A percentile compares a stretch with the other conserved stretches of the same genome.
Evolutionary conservation across 768 basidiomycete species (phyloP).

Genomic region (Phlebiopsis flavidoalba): DNA sequence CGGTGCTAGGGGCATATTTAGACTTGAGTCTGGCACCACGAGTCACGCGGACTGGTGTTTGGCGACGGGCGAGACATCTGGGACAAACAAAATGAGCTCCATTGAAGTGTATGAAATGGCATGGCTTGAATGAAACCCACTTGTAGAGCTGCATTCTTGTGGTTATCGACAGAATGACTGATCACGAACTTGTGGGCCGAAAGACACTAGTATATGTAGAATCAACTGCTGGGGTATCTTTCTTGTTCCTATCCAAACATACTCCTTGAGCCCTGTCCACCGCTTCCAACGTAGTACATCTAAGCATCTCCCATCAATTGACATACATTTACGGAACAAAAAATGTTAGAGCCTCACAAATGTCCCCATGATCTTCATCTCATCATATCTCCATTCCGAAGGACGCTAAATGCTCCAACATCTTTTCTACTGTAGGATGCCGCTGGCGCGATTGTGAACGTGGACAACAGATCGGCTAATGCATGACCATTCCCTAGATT

Average conservation of each 20-base stretch:
- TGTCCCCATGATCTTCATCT: slow-evolving; percentile 11
- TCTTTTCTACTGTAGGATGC: slow-evolving; percentile 7
- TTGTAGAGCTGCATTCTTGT: not conserved
- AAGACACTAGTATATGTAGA: not conserved
- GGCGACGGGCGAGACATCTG: slow-evolving; percentile 1
- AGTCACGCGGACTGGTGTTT: slow-evolving; percentile 6
- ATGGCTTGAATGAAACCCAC: not conserved
- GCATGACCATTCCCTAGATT: not conserved
- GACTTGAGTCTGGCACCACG: not conserved
- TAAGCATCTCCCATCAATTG: no score
- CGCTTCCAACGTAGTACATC: slow-evolving; percentile 9
- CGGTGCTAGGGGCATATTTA: slow-evolving; percentile 2
- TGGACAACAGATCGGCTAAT: not conserved
- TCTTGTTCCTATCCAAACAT: not conserved
- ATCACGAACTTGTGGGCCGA: slow-evolving; percentile 3
- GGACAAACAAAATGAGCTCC: no score
- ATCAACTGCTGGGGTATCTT: no score
- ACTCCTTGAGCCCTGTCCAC: slow-evolving; percentile 6
- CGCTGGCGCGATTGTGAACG: not conserved
- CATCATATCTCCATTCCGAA: not conserved
- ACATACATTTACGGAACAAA: no score
- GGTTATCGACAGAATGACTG: slow-evolving; percentile 10
- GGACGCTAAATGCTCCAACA: slow-evolving; percentile 6
- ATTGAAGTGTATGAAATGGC: not conserved
- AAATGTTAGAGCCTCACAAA: slow-evolving; percentile 1